Conservation (phyloP, 164 flowering plant species). For the Chimonanthus salicifolius region DNA sequence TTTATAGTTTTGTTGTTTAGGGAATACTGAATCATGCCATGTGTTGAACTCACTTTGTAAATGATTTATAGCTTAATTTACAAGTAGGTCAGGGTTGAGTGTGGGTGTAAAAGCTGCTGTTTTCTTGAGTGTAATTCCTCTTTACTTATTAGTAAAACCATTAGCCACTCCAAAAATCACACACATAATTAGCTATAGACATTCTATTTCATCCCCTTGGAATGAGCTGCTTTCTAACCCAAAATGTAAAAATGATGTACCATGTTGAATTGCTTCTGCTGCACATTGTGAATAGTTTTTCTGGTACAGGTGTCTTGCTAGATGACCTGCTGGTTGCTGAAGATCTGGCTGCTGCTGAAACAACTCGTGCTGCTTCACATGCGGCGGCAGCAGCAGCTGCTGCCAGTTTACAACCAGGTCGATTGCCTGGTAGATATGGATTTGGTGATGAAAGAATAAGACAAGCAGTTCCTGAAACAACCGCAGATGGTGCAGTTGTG, state of each 20-base stretch:
- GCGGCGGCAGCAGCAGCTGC: slow-evolving; percentile 93
- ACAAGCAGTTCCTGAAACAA: slow-evolving; percentile 33
- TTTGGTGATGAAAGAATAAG: slow-evolving; percentile 65
- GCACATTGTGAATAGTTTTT: not conserved
- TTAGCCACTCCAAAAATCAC: too few species aligned
- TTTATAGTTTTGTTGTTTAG: not conserved
- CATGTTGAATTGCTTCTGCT: not conserved
- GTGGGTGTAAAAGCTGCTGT: too few species aligned
- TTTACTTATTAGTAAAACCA: too few species aligned
- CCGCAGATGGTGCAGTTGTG: slow-evolving; percentile 84
- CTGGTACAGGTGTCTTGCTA: slow-evolving; percentile 67
- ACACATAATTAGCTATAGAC: too few species aligned
- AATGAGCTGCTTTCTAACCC: not conserved
- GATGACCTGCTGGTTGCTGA: slow-evolving; percentile 97
- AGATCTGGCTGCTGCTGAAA: slow-evolving; percentile 95
- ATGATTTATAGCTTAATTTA: not conserved
- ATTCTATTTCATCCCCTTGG: not conserved
- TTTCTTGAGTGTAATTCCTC: too few species aligned
- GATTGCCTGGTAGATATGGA: slow-evolving; percentile 58
- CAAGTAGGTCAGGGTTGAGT: too few species aligned
- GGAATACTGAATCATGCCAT: not conserved
- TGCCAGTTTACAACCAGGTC: slow-evolving; percentile 56
- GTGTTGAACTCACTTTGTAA: too few species aligned
- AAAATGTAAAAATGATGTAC: not conserved
- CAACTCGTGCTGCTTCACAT: slow-evolving; percentile 88